A percentile compares a stretch with the other conserved stretches of the same genome.
phyloP scores from a whole-genome alignment of 2,329 filamentous ascomycete species.

The Colletotrichum sp. region DNA sequence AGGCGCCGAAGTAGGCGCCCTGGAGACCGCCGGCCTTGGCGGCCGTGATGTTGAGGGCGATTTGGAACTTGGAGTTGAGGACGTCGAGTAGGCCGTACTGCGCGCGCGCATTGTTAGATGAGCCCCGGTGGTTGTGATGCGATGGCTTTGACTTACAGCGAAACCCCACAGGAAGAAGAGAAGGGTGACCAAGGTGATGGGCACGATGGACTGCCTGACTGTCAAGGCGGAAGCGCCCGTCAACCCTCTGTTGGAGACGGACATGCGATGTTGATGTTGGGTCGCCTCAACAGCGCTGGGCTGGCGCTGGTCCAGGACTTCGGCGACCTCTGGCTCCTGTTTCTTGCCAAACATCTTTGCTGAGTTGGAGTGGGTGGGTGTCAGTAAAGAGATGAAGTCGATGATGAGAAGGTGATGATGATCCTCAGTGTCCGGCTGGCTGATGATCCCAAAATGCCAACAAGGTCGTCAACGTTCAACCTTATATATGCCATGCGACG shows the following conservation, averaged over 20 bases:
- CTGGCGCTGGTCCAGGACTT: constrained; percentile 23
- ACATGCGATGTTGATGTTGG: constrained; percentile 17
- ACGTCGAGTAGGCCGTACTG: constrained; percentile 32
- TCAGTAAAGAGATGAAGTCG: not conserved
- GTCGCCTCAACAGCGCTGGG: constrained; percentile 23
- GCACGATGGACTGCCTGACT: constrained; percentile 69
- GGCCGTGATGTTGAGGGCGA: constrained; percentile 46
- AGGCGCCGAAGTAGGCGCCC: constrained; percentile 56
- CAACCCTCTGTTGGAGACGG: constrained; percentile 25
- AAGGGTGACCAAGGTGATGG: constrained; percentile 62
- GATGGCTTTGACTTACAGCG: constrained; percentile 25
- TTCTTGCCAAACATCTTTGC: constrained; percentile 25
- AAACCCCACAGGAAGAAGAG: constrained; percentile 60
- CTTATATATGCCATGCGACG: not conserved
- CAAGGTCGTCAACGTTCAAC: not conserved
- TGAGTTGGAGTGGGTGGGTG: not conserved
- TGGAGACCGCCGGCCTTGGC: constrained; percentile 52
- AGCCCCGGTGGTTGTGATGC: not conserved
- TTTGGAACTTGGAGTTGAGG: constrained; percentile 56
- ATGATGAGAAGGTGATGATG: not conserved
- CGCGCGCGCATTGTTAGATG: not conserved
- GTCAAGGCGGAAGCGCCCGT: constrained; percentile 51
- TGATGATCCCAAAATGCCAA: not conserved
- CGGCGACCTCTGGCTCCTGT: constrained; percentile 22
- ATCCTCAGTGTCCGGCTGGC: not conserved